Percentiles rank a stretch among this genome's conserved stretches.
Evolutionary conservation across 1,139 yeast species (phyloP).

Genomic region (Geotrichum reessii): DNA sequence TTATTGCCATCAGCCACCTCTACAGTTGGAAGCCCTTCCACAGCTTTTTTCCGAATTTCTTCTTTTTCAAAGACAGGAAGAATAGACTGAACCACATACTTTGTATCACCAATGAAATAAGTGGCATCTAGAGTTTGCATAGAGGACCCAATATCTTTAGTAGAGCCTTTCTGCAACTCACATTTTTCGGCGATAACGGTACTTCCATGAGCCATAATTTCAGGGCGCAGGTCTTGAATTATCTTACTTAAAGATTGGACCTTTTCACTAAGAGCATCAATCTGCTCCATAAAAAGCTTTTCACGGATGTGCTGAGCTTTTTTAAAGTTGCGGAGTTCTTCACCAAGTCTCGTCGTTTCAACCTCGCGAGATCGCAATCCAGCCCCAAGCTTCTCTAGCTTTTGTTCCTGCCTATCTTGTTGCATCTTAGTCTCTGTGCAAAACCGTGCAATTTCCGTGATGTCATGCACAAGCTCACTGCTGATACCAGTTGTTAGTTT

Average conservation of each 20-base stretch:
- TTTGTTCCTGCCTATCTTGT: conserved; percentile 1
- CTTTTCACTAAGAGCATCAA: neutral
- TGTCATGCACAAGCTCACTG: conserved; percentile 5
- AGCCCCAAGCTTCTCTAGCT: neutral
- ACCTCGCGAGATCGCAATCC: neutral
- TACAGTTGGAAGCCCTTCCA: neutral
- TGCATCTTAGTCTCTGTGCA: conserved; percentile 5
- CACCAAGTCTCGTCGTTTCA: neutral
- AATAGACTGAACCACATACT: neutral
- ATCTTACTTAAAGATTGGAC: neutral
- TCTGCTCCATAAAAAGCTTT: neutral
- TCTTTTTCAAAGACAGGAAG: neutral
- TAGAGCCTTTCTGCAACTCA: neutral
- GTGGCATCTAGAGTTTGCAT: neutral
- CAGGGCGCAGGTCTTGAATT: neutral
- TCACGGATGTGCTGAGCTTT: neutral
- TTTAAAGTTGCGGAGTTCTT: neutral
- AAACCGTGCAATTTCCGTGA: conserved; percentile 4
- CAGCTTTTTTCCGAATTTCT: neutral
- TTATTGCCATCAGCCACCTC: neutral
- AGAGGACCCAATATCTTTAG: neutral
- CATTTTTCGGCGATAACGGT: neutral
- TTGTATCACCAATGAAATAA: neutral
- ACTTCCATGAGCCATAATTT: neutral
- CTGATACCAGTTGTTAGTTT: conserved; percentile 11